A percentile compares a stretch with the other conserved stretches of the same genome.
Conservation (phyloP, 495 filamentous ascomycete species). For the Daldinia concentrica region DNA sequence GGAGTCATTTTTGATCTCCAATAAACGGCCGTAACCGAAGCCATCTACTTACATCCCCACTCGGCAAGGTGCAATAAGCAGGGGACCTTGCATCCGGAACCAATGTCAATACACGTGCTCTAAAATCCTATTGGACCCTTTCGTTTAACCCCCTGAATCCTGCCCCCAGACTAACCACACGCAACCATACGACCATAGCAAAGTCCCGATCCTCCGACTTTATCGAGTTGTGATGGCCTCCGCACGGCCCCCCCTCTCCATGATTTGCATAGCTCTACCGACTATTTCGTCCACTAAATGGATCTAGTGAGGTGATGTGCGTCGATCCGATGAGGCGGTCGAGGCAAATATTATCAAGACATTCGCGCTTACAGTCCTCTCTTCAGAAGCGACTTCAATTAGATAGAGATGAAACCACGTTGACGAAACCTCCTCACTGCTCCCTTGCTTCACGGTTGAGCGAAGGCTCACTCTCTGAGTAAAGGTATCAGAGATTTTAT, state of each 20-base stretch:
- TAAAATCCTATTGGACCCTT: constrained; percentile 20
- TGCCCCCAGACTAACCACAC: constrained; percentile 22
- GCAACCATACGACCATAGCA: neutral
- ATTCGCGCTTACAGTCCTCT: constrained; percentile 33
- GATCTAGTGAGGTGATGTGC: constrained; percentile 40
- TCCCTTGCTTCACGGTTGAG: constrained; percentile 35
- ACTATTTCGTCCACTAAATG: constrained; percentile 13
- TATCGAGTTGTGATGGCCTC: constrained; percentile 33
- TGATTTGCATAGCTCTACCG: constrained; percentile 32
- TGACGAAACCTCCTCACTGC: constrained; percentile 27
- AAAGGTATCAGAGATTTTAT: constrained; percentile 20
- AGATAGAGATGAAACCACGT: constrained; percentile 21
- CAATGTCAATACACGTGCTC: constrained; percentile 26
- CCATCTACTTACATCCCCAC: constrained; percentile 21
- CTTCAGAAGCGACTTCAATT: constrained; percentile 12
- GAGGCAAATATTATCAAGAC: constrained; percentile 37
- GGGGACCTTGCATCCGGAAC: constrained; percentile 32
- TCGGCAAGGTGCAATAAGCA: constrained; percentile 20
- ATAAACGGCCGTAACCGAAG: constrained; percentile 37
- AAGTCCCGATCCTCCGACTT: constrained; percentile 35
- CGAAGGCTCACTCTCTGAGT: neutral
- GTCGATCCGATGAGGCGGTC: constrained; percentile 27
- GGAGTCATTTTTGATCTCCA: constrained; percentile 29
- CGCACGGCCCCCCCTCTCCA: constrained; percentile 21
- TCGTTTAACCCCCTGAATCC: constrained; percentile 19